Evolutionary conservation across 352 stramenopile species (phyloP).

Genomic region (Globisporangium rhizosaccharum): DNA sequence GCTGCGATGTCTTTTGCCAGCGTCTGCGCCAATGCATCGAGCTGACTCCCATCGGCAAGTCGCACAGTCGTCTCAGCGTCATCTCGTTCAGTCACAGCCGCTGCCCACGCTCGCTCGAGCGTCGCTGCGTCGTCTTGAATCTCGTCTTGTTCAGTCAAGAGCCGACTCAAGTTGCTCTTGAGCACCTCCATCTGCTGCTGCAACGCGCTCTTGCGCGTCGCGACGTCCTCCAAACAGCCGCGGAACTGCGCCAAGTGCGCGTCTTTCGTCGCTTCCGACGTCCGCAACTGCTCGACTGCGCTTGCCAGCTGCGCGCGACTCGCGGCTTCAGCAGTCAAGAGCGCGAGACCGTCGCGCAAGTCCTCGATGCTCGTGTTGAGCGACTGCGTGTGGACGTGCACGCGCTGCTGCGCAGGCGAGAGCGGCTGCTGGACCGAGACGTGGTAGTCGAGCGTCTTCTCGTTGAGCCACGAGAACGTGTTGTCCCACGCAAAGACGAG

Average conservation of each 20-base stretch:
- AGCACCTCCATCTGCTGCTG: conserved; percentile 59
- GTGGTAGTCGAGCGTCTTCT: conserved; percentile 83
- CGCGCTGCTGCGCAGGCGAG: conserved; percentile 25
- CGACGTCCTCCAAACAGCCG: conserved; percentile 24
- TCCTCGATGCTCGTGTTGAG: conserved; percentile 20
- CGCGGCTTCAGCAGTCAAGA: conserved; percentile 30
- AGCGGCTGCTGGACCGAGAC: conserved; percentile 68
- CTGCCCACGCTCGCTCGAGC: conserved; percentile 31
- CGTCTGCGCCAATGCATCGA: conserved; percentile 12
- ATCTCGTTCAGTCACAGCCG: conserved; percentile 37
- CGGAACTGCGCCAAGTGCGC: conserved; percentile 26
- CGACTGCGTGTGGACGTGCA: conserved; percentile 25
- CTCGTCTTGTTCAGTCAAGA: conserved; percentile 48
- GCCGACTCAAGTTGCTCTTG: conserved; percentile 31
- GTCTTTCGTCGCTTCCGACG: conserved; percentile 34
- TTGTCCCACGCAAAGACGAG: conserved; percentile 81
- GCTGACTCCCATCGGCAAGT: conserved; percentile 41
- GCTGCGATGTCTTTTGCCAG: conserved; percentile 21
- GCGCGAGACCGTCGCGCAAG: conserved; percentile 22
- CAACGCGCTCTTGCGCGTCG: conserved; percentile 28
- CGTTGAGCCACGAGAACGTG: conserved; percentile 79
- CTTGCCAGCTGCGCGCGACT: conserved; percentile 28
- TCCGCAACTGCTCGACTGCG: conserved; percentile 27
- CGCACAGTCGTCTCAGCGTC: conserved; percentile 70
- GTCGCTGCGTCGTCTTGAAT: conserved; percentile 32